These are phyloP conservation scores for Diospyros lotus DNA, from an alignment of 148 eudicot genomes.

Conservation along the genomic window DNA sequence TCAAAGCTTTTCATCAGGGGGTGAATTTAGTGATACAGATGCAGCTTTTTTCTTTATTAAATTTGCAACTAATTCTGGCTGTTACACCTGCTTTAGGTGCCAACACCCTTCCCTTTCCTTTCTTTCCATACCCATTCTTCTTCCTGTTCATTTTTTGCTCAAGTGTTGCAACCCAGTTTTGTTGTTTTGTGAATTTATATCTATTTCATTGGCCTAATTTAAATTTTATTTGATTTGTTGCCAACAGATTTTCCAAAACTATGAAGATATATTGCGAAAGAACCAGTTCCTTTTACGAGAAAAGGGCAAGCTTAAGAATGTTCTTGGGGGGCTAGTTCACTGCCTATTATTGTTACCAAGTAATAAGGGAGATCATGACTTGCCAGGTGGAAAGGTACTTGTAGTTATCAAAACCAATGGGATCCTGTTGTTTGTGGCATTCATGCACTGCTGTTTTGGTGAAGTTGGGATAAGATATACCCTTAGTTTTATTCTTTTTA, in stretches of 20 bases:
- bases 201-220: neutral
- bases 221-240: neutral
- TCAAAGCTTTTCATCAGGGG: neutral
- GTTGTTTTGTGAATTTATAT: neutral
- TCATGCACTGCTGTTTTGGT: neutral
- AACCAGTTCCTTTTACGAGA: slow-evolving; percentile 74
- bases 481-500: neutral
- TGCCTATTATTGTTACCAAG: slow-evolving; percentile 77
- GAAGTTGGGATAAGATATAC: neutral
- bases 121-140: neutral
- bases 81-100: neutral
- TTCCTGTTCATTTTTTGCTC: neutral
- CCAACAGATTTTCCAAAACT: slow-evolving; percentile 64
- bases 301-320: slow-evolving; percentile 68
- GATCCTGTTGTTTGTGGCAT: slow-evolving; percentile 7
- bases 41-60: neutral
- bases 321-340: slow-evolving; percentile 58
- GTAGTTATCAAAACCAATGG: slow-evolving; percentile 13
- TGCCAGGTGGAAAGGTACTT: slow-evolving; percentile 39
- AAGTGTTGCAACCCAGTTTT: neutral
- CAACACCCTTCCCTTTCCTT: neutral
- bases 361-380: slow-evolving; percentile 30
- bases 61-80: slow-evolving; percentile 4
- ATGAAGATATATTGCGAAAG: slow-evolving; percentile 61
- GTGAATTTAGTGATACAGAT: slow-evolving; percentile 6